Percentiles rank a stretch among this genome's conserved stretches.
These are phyloP conservation scores for Rhizophora mangle DNA, from an alignment of 345 rosid species.

Conservation along the genomic window DNA sequence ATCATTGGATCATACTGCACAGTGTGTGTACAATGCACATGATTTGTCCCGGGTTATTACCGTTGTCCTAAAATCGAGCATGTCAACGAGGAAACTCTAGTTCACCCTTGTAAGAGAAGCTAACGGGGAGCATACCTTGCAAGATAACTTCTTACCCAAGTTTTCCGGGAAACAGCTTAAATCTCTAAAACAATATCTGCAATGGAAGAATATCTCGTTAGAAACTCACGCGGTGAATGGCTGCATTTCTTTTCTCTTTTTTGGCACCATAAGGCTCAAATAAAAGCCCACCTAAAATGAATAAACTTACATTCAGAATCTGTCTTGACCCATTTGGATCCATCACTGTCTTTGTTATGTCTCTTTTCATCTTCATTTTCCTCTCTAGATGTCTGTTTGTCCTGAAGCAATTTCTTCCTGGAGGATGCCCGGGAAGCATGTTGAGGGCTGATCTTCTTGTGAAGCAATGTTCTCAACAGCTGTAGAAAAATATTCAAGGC, in stretches of 20 bases:
- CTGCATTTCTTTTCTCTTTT: too few relatives aligned
- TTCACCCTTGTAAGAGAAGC: too few relatives aligned
- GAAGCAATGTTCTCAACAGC: constrained; percentile 79
- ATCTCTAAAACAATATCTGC: constrained; percentile 90
- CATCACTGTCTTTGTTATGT: constrained; percentile 40
- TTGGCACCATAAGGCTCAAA: neutral
- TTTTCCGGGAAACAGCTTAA: constrained; percentile 19
- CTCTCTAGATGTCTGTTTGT: constrained; percentile 20
- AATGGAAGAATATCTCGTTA: neutral
- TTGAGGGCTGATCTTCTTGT: constrained; percentile 66
- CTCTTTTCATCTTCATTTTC: constrained; percentile 41
- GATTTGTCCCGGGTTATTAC: too few relatives aligned
- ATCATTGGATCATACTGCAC: too few relatives aligned
- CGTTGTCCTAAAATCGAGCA: too few relatives aligned
- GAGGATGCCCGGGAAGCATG: constrained; percentile 52
- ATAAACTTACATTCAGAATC: constrained; percentile 82
- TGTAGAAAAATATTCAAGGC: constrained; percentile 16
- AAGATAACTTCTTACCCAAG: constrained; percentile 1
- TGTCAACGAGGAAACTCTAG: too few relatives aligned
- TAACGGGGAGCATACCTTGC: neutral
- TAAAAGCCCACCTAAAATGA: neutral
- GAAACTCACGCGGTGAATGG: too few relatives aligned
- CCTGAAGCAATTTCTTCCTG: constrained; percentile 47
- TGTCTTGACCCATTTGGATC: constrained; percentile 87
- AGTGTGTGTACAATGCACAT: too few relatives aligned